Base-by-base conservation (phyloP, 2,329 filamentous ascomycete species). In the Phyllosticta citribraziliensis region DNA sequence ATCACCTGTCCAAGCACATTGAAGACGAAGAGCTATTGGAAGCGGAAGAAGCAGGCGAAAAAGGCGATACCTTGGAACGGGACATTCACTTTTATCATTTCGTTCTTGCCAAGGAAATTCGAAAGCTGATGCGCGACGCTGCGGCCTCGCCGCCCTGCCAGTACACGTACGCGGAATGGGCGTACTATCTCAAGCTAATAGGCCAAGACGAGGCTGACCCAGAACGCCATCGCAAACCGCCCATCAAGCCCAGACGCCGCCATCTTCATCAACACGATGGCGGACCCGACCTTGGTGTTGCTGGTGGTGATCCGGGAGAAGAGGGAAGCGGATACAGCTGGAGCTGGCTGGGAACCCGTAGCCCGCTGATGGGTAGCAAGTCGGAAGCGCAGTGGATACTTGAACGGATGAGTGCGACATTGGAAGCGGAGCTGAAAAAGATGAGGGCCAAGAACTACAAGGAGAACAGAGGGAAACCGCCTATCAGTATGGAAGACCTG, bases 351-450 rank as follows among this genome's bases (percentile, higher is more conserved):
- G 87, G 86, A 0, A 79, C 83, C 55, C 76, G 82, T 14, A 88
- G 84, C 65, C 88, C 88, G 3, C 76, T 91, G 12, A 86, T 90
- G 83, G 83, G 86, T 2, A 80, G 80, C 55, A 81, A 84, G 67
- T 82, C 83, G 61, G 88, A 91, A 74, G 81, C 84, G 14, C 83
- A 89, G 69, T 91, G 88, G 88, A 83, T 91, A 40, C 71, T 91
- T 51, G 84, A 89, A 63, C 79, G 82, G 63, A 71, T 91, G 57
- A 81, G 81, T 63, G 76, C 78, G 57, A 80, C 75, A 62, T 74
- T 92, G 47, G 78, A 82, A 55, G 30, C 40, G 6, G 72, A 73
- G 56, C 67, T 75, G 70, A 65, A 65, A 11, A 72, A 64, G 50
- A 66, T 73, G 68, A 67, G 67, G 47, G 67, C 66, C 1, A 61